A percentile compares a stretch with the other conserved stretches of the same genome.
Evolutionary conservation across 768 basidiomycete genomes (phyloP).

Genomic region (Hygrophorus pudorinus): DNA sequence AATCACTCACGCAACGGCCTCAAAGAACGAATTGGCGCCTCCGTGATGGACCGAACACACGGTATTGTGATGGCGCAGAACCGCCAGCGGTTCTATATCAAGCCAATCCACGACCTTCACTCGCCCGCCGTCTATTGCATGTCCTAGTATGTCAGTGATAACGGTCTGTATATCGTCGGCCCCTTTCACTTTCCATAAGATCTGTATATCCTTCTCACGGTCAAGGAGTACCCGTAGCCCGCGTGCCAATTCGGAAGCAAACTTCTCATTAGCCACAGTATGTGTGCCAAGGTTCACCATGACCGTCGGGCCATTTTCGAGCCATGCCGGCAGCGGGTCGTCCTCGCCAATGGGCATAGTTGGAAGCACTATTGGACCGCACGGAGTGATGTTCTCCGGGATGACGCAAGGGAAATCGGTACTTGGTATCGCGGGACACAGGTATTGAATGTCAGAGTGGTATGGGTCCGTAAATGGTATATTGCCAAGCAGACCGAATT

Average conservation of each 20-base stretch:
- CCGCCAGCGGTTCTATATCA: background rate
- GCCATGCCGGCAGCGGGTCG: background rate
- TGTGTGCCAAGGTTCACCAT: background rate
- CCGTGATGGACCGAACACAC: background rate
- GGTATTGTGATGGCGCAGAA: background rate
- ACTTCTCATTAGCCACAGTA: background rate
- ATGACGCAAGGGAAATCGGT: background rate
- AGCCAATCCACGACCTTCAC: background rate
- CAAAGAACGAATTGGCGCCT: background rate
- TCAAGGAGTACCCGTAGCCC: background rate
- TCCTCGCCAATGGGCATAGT: background rate
- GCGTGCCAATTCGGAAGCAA: background rate
- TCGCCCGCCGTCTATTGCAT: background rate
- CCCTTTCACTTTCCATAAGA: background rate
- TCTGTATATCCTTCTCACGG: background rate
- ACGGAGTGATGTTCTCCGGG: background rate
- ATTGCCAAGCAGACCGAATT: background rate
- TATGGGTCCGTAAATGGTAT: background rate
- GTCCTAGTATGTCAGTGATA: background rate
- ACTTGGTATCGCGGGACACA: background rate
- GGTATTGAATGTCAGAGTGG: background rate
- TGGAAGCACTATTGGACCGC: background rate
- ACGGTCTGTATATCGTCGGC: background rate
- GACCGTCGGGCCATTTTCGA: background rate
- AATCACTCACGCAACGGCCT: background rate